Conservation (phyloP, 495 filamentous ascomycete genomes). For the Talaromyces thailandensis region DNA sequence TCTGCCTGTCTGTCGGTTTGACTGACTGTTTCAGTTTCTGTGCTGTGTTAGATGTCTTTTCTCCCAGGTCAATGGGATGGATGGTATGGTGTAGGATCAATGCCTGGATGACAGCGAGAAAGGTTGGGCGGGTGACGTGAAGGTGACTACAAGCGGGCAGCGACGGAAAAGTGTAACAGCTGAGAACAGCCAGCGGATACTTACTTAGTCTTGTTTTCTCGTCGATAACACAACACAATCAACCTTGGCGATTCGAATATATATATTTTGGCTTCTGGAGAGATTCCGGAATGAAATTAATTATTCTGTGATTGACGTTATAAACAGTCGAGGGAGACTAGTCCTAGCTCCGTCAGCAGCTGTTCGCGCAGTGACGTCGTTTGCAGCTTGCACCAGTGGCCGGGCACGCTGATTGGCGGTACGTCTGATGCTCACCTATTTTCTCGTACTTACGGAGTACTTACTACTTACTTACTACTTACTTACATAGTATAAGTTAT, state of each 20-base stretch:
- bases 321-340: background rate
- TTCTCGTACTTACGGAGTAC: too few relatives aligned
- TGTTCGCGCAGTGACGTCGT: background rate
- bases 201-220: background rate
- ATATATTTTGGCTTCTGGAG: background rate
- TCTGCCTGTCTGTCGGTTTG: too few relatives aligned
- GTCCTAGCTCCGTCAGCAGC: background rate
- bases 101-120: background rate
- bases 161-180: constrained; percentile 11
- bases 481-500: too few relatives aligned
- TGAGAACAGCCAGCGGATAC: constrained; percentile 5
- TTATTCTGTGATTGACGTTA: background rate
- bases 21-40: background rate
- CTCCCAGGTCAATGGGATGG: background rate
- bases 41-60: background rate
- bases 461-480: too few relatives aligned
- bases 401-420: background rate
- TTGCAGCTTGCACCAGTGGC: background rate
- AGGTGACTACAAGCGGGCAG: constrained; percentile 14
- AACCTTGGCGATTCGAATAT: background rate
- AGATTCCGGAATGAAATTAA: background rate
- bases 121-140: background rate
- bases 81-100: background rate
- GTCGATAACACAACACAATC: background rate
- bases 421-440: background rate